Evolutionary conservation across 2,329 filamentous ascomycete genomes (phyloP).

Genomic region (Coniochaeta sp.): DNA sequence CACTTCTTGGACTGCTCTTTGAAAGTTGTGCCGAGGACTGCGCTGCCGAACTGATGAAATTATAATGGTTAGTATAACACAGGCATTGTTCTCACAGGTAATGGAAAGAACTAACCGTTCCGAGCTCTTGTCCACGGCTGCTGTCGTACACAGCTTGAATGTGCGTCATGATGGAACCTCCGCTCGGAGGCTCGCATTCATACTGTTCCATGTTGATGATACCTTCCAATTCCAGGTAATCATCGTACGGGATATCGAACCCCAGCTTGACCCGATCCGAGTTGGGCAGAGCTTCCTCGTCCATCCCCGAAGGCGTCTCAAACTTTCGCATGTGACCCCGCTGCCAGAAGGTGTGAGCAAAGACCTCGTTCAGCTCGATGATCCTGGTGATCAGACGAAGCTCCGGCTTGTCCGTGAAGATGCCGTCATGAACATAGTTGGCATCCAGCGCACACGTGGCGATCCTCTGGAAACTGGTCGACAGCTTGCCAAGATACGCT

Average conservation of each 20-base stretch:
- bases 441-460: constrained; percentile 24
- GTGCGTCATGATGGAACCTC: constrained; percentile 32
- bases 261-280: not conserved
- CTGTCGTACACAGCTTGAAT: constrained; percentile 32
- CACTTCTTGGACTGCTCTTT: constrained; percentile 48
- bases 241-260: constrained; percentile 2
- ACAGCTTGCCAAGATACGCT: constrained; percentile 24
- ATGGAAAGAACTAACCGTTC: constrained; percentile 35
- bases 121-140: constrained; percentile 47
- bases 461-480: constrained; percentile 19
- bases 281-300: constrained; percentile 11
- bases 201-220: constrained; percentile 18
- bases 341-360: constrained; percentile 18
- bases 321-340: constrained; percentile 21
- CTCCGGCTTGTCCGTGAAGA: constrained; percentile 17
- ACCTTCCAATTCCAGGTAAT: constrained; percentile 14
- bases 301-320: not conserved
- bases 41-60: constrained; percentile 23
- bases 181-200: constrained; percentile 7
- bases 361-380: constrained; percentile 27
- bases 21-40: constrained; percentile 38
- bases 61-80: not conserved
- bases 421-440: constrained; percentile 21
- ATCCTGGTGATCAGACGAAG: constrained; percentile 31
- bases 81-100: not conserved